Conservation (phyloP, 345 rosid genomes). For the Aethionema arabicum region DNA sequence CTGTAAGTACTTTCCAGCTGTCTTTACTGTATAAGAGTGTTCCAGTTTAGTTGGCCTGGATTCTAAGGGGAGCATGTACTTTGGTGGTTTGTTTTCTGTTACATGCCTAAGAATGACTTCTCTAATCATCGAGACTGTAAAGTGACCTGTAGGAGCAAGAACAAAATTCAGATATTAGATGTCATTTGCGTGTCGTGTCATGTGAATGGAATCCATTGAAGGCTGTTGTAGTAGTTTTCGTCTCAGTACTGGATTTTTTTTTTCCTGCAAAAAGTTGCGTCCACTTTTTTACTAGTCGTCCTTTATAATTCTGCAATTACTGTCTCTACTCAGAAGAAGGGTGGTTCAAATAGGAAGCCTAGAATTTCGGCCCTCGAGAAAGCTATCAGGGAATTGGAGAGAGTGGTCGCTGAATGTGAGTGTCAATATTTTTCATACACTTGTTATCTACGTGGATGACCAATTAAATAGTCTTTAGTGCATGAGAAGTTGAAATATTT, state of each 20-base stretch:
- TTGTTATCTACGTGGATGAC: background rate
- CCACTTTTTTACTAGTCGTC: background rate
- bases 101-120: conserved; percentile 11
- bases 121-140: background rate
- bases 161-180: background rate
- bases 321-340: conserved; percentile 52
- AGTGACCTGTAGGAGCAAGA: background rate
- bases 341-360: conserved; percentile 58
- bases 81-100: conserved; percentile 13
- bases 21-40: background rate
- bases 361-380: conserved; percentile 70
- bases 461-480: conserved; percentile 12
- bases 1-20: conserved; percentile 49
- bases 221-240: conserved; percentile 10
- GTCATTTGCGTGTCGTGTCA: conserved; percentile 6
- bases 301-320: conserved; percentile 49
- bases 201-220: conserved; percentile 10
- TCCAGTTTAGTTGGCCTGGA: conserved; percentile 3
- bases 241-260: conserved; percentile 4
- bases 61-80: conserved; percentile 1
- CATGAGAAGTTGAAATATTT: conserved; percentile 7
- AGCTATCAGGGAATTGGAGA: conserved; percentile 89
- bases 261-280: conserved; percentile 8
- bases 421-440: conserved; percentile 14
- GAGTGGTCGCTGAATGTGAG: conserved; percentile 81